Evolutionary conservation across 2,329 filamentous ascomycete genomes (phyloP).

Genomic region (Neurospora crassa): DNA sequence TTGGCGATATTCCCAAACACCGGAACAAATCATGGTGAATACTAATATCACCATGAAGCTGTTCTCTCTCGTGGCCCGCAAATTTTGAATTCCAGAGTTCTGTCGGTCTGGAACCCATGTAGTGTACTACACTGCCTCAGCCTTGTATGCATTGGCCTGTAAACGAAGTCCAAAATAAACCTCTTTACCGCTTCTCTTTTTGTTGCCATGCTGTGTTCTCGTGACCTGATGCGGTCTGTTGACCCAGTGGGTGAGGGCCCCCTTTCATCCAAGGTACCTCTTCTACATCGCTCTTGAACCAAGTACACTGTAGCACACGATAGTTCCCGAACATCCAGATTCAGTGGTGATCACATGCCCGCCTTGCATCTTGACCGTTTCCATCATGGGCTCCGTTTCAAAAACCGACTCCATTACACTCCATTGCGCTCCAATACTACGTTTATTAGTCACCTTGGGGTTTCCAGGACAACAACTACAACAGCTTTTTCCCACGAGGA

Average conservation of each 20-base stretch:
- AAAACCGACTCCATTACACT: not conserved
- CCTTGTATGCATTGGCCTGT: not conserved
- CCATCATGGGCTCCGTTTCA: not conserved
- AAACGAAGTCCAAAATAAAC: not conserved
- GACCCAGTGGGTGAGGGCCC: not conserved
- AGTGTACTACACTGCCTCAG: not conserved
- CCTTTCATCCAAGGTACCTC: not conserved
- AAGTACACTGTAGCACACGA: not conserved
- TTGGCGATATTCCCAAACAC: not conserved
- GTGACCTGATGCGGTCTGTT: conserved; percentile 2
- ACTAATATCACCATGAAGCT: not conserved
- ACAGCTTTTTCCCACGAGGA: not conserved
- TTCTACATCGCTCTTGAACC: not conserved
- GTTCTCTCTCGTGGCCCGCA: not conserved
- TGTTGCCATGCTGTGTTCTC: conserved; percentile 1
- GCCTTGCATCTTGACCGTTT: not conserved
- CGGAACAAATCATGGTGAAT: not conserved
- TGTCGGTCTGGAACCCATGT: not conserved
- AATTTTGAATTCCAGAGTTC: not conserved
- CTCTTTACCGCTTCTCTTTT: conserved; percentile 6
- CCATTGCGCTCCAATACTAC: not conserved
- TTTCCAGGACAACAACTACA: not conserved
- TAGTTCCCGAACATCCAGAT: not conserved
- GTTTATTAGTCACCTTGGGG: not conserved
- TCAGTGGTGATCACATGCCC: conserved; percentile 2